These are phyloP conservation scores for Lactifluus piperatus DNA, from an alignment of 768 basidiomycete genomes.

Conservation along the genomic window DNA sequence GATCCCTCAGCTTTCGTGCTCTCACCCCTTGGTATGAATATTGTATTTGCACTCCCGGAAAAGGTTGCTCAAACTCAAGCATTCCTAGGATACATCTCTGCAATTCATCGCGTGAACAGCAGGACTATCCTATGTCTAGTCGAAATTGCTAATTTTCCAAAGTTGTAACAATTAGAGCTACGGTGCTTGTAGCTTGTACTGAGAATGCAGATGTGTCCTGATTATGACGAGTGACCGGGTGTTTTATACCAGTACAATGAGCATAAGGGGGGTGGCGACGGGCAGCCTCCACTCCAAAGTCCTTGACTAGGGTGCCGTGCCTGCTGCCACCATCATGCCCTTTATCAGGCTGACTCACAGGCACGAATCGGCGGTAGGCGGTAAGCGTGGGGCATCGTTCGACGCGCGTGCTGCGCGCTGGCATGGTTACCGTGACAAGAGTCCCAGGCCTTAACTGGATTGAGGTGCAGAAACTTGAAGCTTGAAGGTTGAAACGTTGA, in stretches of 20 bases:
- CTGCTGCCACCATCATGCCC: background rate
- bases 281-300: no score
- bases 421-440: no score
- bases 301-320: no score
- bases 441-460: background rate
- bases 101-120: slow-evolving; percentile 26
- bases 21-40: slow-evolving; percentile 53
- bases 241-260: no score
- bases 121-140: background rate
- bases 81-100: slow-evolving; percentile 26
- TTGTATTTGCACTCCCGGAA: background rate
- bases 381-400: no score
- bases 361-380: no score
- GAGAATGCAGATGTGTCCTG: background rate
- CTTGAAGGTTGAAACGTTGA: no score
- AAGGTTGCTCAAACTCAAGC: background rate
- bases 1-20: slow-evolving; percentile 45
- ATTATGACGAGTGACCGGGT: background rate
- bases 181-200: background rate
- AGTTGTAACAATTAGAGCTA: background rate
- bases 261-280: no score
- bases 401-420: background rate
- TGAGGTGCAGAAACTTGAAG: no score
- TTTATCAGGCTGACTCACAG: background rate
- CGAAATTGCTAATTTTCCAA: background rate